Evolutionary conservation across 768 basidiomycete genomes (phyloP), one percentile per base, ranked within the genome.

Genomic region (Cyclocybe aegerita): DNA sequence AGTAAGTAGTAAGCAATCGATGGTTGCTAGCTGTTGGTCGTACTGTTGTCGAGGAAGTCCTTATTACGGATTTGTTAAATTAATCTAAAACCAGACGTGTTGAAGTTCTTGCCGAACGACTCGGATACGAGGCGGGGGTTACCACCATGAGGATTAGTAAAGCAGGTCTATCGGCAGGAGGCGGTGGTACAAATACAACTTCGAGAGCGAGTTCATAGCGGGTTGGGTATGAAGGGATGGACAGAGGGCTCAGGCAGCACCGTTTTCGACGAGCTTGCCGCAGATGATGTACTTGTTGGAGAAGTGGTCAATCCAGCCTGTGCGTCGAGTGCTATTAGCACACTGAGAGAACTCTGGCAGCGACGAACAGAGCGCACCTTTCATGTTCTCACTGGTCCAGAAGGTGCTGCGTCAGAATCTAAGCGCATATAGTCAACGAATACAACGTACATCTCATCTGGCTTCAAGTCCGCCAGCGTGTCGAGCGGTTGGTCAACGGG

Each of bases 241-340:
- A n/a, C n/a, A n/a, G n/a, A n/a, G n/a, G n/a, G 50, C 33, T 35
- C 70, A 79, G 58, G 72, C 59, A 43, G 76, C 80, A 57, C 82
- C 81, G 61, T 90, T 91, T 70, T 94, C 88, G 46, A 94, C 88
- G 17, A 98, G 78, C 61, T 82, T 86, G 38, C 94, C 94, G 61
- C 92, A 93, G 43, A 93, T 69, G 62, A 93, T 91, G 65, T 97
- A 96, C 66, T 96, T 97, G 78, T 83, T 86, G 36, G 84, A 80
- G 70, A 98, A 97, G 65, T 96, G 94, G 16, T 93, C 90, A 53
- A 93, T 87, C 94, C 94, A 98, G 16, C 91, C 89, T 90, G 60
- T 42, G 17, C 43, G 12, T 41, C 48, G 48, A 48, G 35, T 46
- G 11, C 31, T 58, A 39, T 58, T 43, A 6, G 14, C 23, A 58